phyloP scores from a whole-genome alignment of 1,139 yeast genomes.

The Geotrichum citri-aurantii region DNA sequence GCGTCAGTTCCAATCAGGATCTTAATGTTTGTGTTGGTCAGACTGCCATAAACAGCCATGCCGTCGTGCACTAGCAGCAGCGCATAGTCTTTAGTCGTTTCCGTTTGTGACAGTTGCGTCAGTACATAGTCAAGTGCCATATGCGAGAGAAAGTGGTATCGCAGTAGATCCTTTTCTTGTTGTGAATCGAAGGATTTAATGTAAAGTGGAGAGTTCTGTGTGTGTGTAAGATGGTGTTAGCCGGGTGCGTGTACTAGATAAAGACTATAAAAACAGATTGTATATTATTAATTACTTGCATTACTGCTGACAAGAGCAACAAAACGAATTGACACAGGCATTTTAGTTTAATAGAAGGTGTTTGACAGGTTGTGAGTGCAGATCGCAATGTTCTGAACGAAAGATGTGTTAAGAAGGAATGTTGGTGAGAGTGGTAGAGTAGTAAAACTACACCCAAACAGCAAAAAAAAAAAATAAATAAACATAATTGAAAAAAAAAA shows the following conservation, averaged over 20 bases:
- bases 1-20: constrained; percentile 37
- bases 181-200: constrained; percentile 25
- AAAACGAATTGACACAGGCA: constrained; percentile 29
- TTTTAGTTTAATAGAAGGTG: constrained; percentile 2
- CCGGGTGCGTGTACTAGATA: neutral
- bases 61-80: constrained; percentile 40
- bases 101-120: constrained; percentile 28
- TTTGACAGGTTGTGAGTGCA: neutral
- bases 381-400: neutral
- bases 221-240: neutral
- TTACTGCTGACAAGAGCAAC: constrained; percentile 32
- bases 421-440: neutral
- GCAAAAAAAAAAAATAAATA: no score
- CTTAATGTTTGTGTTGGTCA: constrained; percentile 39
- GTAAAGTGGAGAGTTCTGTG: constrained; percentile 31
- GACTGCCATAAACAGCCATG: constrained; percentile 39
- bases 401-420: neutral
- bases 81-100: constrained; percentile 31
- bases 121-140: constrained; percentile 40
- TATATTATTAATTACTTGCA: no score
- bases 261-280: no score
- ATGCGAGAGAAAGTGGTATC: constrained; percentile 39
- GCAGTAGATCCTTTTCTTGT: constrained; percentile 23
- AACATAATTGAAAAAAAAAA: neutral
- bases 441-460: neutral